Evolutionary conservation across 768 basidiomycete species (phyloP).

Genomic region (Boletellus sp.): DNA sequence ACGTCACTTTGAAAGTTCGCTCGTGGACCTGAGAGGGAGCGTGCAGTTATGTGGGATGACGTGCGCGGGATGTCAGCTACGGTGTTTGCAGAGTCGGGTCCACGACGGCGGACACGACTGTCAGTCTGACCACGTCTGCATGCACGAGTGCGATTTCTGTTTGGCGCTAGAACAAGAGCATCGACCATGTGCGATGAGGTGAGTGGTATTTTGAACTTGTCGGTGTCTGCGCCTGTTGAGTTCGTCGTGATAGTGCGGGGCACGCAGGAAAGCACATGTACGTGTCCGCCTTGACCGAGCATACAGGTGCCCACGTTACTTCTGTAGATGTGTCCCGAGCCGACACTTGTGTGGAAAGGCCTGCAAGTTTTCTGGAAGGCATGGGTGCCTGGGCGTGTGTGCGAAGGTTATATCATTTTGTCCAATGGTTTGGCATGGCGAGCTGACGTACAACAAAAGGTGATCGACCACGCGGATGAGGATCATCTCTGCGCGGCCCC

Average conservation of each 20-base stretch:
- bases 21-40: constrained; percentile 44
- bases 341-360: constrained; percentile 53
- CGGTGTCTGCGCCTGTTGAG: neutral
- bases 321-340: constrained; percentile 47
- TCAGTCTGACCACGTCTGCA: constrained; percentile 46
- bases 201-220: constrained; percentile 16
- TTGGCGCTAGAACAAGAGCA: constrained; percentile 26
- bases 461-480: constrained; percentile 43
- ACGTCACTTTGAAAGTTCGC: constrained; percentile 39
- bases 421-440: neutral
- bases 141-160: constrained; percentile 41
- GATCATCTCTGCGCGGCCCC: constrained; percentile 53
- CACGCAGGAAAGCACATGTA: constrained; percentile 56
- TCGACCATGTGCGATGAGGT: constrained; percentile 46
- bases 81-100: constrained; percentile 43
- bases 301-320: neutral
- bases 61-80: constrained; percentile 47
- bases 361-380: constrained; percentile 43
- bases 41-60: constrained; percentile 48
- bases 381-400: constrained; percentile 52
- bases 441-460: constrained; percentile 27
- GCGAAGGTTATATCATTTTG: constrained; percentile 45
- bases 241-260: constrained; percentile 43
- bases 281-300: constrained; percentile 2
- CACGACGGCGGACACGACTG: constrained; percentile 52